phyloP scores from a whole-genome alignment of 2,329 filamentous ascomycete species.

The Colletotrichum incanum region DNA sequence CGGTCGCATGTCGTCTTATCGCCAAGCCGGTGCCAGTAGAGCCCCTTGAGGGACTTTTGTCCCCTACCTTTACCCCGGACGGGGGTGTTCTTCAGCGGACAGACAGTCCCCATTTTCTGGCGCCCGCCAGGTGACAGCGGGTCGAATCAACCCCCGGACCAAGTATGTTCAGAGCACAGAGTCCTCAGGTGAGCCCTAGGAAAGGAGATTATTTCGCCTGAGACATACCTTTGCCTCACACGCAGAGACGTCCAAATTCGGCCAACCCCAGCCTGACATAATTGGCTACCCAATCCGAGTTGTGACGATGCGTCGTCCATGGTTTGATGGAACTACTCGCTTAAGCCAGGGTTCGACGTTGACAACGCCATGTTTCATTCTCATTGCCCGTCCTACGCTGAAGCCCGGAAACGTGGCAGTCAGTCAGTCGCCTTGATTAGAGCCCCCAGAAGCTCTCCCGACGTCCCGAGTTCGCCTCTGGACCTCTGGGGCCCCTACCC shows the following conservation, averaged over 20 bases:
- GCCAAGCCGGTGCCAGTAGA: conserved; percentile 1
- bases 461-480: too few species aligned
- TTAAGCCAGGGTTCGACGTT: not conserved
- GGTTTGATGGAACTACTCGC: not conserved
- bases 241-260: not conserved
- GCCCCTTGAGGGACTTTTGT: conserved; percentile 18
- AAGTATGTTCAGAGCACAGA: not conserved
- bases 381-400: not conserved
- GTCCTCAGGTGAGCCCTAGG: too few species aligned
- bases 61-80: conserved; percentile 32
- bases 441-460: not conserved
- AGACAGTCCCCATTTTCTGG: conserved; percentile 9
- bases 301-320: not conserved
- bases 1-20: not conserved
- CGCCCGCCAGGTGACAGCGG: not conserved
- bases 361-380: conserved; percentile 10
- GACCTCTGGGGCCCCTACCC: too few species aligned
- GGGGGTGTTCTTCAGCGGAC: conserved; percentile 33
- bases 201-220: not conserved
- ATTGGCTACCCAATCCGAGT: not conserved
- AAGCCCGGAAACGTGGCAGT: not conserved
- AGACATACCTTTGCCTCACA: not conserved
- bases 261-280: not conserved
- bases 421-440: not conserved
- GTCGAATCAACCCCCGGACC: not conserved